Percentiles rank a stretch among this genome's conserved stretches.
Evolutionary conservation across 202 grass and related monocot species (phyloP).

Genomic region (Alloteropsis angusta): DNA sequence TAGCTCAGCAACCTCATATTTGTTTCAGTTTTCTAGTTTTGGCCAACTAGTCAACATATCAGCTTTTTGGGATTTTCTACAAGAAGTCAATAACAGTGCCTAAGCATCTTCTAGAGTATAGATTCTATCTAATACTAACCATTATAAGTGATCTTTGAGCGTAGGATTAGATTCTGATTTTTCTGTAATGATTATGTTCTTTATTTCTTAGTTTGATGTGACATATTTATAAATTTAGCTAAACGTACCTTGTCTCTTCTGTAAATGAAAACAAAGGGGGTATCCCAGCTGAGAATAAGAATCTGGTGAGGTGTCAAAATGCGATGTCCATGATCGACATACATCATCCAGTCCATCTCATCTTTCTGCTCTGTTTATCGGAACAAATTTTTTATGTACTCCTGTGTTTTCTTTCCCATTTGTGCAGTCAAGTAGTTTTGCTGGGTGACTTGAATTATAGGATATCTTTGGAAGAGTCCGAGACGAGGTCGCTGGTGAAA

Average conservation of each 20-base stretch:
- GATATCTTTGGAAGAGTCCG: constrained; percentile 58
- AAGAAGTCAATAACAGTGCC: background rate
- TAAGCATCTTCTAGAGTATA: background rate
- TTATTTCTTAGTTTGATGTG: constrained; percentile 14
- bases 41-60: background rate
- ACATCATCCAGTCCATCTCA: constrained; percentile 8
- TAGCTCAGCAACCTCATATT: background rate
- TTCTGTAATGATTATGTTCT: background rate
- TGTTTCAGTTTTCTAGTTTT: background rate
- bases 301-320: background rate
- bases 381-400: background rate
- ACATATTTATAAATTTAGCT: background rate
- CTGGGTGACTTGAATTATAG: constrained; percentile 94
- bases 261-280: constrained; percentile 2
- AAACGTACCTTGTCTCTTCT: background rate
- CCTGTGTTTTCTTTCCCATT: constrained; percentile 14
- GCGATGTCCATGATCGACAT: background rate
- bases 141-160: background rate
- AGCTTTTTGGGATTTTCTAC: background rate
- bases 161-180: background rate
- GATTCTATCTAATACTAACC: background rate
- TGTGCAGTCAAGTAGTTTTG: constrained; percentile 70
- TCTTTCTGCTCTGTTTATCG: background rate
- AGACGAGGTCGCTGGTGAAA: constrained; percentile 54
- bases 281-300: constrained; percentile 29